Evolutionary conservation across 2,329 filamentous ascomycete species (phyloP).

Genomic region (Penicillium sp.): DNA sequence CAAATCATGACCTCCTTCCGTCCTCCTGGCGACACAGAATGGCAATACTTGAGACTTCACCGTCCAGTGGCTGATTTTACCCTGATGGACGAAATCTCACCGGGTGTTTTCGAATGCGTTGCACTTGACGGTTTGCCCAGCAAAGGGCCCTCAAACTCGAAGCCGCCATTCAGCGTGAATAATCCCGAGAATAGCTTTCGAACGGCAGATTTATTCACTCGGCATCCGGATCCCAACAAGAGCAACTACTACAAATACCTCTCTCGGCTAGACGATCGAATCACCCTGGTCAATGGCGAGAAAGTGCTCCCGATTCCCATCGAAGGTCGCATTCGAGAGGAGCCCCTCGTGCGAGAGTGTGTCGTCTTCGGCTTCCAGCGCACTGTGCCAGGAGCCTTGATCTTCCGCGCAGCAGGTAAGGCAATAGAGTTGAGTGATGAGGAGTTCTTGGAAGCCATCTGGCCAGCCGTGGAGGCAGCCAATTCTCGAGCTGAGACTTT

Average conservation of each 20-base stretch:
- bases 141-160: slow-evolving; percentile 50
- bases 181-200: slow-evolving; percentile 59
- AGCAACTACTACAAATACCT: slow-evolving; percentile 47
- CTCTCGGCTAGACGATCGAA: slow-evolving; percentile 48
- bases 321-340: slow-evolving; percentile 57
- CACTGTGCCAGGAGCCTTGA: slow-evolving; percentile 53
- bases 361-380: slow-evolving; percentile 58
- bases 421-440: slow-evolving; percentile 51
- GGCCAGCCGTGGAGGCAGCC: slow-evolving; percentile 54
- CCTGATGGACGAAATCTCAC: slow-evolving; percentile 39
- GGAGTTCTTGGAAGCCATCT: slow-evolving; percentile 46
- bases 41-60: slow-evolving; percentile 59
- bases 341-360: slow-evolving; percentile 56
- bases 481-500: slow-evolving; percentile 57
- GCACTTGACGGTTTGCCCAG: slow-evolving; percentile 38
- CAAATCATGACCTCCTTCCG: slow-evolving; percentile 63
- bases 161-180: slow-evolving; percentile 28
- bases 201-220: slow-evolving; percentile 55
- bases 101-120: slow-evolving; percentile 42
- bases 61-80: slow-evolving; percentile 46
- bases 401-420: slow-evolving; percentile 54
- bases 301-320: slow-evolving; percentile 52
- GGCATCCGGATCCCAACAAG: slow-evolving; percentile 43
- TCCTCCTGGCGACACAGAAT: slow-evolving; percentile 55
- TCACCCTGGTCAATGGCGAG: slow-evolving; percentile 54